Evolutionary conservation across 2,329 filamentous ascomycete genomes (phyloP), one percentile per base, ranked within the genome.

Genomic region (Aspergillus pseudoviridinutans): DNA sequence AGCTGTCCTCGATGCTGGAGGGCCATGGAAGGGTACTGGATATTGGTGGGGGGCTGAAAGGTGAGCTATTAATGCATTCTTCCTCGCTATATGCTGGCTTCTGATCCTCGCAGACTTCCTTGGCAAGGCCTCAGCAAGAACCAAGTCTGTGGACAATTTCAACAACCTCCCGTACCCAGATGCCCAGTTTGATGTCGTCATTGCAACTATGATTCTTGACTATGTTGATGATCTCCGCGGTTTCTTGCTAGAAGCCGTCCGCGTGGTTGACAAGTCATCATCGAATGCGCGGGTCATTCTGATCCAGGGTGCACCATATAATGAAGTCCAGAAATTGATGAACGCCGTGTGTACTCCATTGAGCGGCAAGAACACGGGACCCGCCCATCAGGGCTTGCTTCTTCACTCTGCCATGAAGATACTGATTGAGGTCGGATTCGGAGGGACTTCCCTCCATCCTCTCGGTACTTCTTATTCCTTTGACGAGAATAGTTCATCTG

Each of bases 241-340:
- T 17, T 25, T 35, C 32, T 24, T 49, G 38, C 35, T 27, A 28
- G 47, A 55, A 47, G 20, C 28, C 14, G 24, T 32, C 12, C 47
- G 27, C 27, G 41, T 55, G 25, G 20, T 35, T 14, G 25, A 47
- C 27, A 20, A 27, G 25, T n/a, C 9, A 2, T 25, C 24, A 38
- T 10, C 32, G 3, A 49, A 47, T 35, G 35, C 53, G 3, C 9
- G 24, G 6, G 35, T 58, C 14, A n/a, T 55, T 3, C 17, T 58
- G 14, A 35, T 55, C 20, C 56, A 58, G 25, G 56, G 50, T 1
- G 56, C 49, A 35, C 56, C 56, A 9, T 41, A 53, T 17, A 58
- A 55, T 27, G 53, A 55, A 50, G 41, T 49, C 10, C 3, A 55
- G 1, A 27, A 38, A 32, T 29, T 49, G 6, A 5, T 55, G 14